A percentile compares a stretch with the other conserved stretches of the same genome.
These are phyloP conservation scores for Marvania coccoides DNA, from an alignment of 139 green algal species.

Conservation along the genomic window DNA sequence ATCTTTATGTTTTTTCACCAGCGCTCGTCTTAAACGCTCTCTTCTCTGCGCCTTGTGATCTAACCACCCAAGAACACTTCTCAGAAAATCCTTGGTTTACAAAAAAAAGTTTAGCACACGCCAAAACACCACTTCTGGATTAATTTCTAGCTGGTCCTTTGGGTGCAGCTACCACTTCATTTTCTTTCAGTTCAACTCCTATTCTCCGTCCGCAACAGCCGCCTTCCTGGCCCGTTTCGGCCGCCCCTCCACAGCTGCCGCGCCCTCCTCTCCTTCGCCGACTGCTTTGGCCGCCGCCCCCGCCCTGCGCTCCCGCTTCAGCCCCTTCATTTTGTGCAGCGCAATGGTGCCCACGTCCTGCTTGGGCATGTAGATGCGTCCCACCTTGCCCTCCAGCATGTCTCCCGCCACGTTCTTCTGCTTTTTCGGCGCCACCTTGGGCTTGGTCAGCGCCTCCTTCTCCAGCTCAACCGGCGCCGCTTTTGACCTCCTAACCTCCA, in stretches of 20 bases:
- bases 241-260: neutral
- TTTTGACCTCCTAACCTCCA: constrained; percentile 55
- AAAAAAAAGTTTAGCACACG: too few species aligned
- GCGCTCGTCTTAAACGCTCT: too few species aligned
- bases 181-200: too few species aligned
- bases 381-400: constrained; percentile 73
- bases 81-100: too few species aligned
- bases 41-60: too few species aligned
- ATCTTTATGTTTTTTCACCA: too few species aligned
- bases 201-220: too few species aligned
- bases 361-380: constrained; percentile 87
- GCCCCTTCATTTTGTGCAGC: constrained; percentile 77
- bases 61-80: too few species aligned
- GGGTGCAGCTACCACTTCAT: too few species aligned
- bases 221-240: neutral
- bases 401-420: constrained; percentile 82
- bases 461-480: constrained; percentile 60
- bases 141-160: too few species aligned
- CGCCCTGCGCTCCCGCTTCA: constrained; percentile 60
- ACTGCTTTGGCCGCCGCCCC: constrained; percentile 8
- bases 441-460: constrained; percentile 71
- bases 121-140: too few species aligned
- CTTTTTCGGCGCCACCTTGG: constrained; percentile 71
- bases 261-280: too few species aligned
- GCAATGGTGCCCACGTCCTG: constrained; percentile 73